Percentiles rank a stretch among this genome's conserved stretches.
These are phyloP conservation scores for Lachnellula arida DNA, from an alignment of 2,329 filamentous ascomycete genomes.

Conservation along the genomic window DNA sequence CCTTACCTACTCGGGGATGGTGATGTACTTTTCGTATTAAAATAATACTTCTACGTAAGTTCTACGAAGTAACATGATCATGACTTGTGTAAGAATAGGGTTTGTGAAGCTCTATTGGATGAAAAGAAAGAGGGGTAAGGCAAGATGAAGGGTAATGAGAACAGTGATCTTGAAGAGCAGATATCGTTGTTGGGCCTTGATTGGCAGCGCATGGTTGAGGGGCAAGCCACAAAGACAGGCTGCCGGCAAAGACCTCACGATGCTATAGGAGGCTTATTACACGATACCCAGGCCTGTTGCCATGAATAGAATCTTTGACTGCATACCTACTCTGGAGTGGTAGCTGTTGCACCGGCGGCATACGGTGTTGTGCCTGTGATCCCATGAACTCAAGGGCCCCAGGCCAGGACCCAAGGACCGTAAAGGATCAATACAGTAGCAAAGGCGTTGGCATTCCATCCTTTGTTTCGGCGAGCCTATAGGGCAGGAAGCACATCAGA, in stretches of 20 bases:
- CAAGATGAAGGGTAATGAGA: background rate
- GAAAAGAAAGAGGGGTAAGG: background rate
- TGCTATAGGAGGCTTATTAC: too few species aligned
- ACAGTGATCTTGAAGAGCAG: background rate
- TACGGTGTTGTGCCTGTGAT: too few species aligned
- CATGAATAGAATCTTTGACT: background rate
- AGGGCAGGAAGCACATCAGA: too few species aligned
- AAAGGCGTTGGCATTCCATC: too few species aligned
- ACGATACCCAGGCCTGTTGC: background rate
- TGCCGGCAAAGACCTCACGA: background rate
- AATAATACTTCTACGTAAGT: background rate
- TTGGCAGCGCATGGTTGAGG: conserved; percentile 12
- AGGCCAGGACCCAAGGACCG: too few species aligned
- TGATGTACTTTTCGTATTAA: background rate
- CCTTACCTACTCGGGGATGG: background rate
- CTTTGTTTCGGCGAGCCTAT: too few species aligned
- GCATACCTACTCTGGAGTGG: background rate
- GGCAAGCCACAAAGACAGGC: conserved; percentile 3
- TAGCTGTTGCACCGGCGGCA: background rate
- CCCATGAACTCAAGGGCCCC: too few species aligned
- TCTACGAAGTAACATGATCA: background rate
- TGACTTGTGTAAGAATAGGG: too few species aligned
- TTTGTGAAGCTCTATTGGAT: background rate
- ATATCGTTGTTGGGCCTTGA: too few species aligned
- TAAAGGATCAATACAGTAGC: too few species aligned